Percentiles rank a stretch among this genome's conserved stretches.
These are phyloP conservation scores for Botrytis aclada DNA, from an alignment of 2,329 filamentous ascomycete genomes.

Conservation along the genomic window DNA sequence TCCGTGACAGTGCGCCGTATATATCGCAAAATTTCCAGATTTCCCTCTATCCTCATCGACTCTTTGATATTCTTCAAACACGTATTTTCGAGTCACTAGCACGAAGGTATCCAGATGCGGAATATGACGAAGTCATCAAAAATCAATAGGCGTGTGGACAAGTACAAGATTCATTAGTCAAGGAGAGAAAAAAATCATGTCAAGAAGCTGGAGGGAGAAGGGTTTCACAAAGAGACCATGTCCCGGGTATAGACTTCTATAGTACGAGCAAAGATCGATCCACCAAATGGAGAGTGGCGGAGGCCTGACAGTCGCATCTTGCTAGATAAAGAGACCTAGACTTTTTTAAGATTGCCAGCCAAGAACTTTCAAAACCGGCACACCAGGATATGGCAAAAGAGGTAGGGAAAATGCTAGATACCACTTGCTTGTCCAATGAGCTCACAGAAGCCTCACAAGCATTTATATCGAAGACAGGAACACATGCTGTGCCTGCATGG, in stretches of 20 bases:
- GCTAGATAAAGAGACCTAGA: neutral
- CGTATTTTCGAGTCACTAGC: neutral
- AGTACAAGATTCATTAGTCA: neutral
- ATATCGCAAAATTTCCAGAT: neutral
- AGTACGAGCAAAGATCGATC: neutral
- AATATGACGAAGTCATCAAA: neutral
- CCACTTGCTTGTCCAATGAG: neutral
- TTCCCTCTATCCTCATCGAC: neutral
- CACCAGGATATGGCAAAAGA: neutral
- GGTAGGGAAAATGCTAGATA: neutral
- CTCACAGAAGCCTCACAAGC: neutral
- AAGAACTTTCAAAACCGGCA: neutral
- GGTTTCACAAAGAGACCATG: neutral
- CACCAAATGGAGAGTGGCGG: neutral
- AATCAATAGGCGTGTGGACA: neutral
- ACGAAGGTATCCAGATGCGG: neutral
- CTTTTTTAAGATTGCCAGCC: neutral
- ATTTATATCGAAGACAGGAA: neutral
- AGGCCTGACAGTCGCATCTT: neutral
- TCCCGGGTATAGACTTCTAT: neutral
- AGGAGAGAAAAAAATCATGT: neutral
- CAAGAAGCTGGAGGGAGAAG: neutral
- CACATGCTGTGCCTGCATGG: conserved; percentile 7
- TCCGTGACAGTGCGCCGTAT: neutral
- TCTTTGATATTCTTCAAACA: neutral